These are phyloP conservation scores for Tympanopsis confertula DNA, from an alignment of 2,329 filamentous ascomycete genomes.

Conservation along the genomic window DNA sequence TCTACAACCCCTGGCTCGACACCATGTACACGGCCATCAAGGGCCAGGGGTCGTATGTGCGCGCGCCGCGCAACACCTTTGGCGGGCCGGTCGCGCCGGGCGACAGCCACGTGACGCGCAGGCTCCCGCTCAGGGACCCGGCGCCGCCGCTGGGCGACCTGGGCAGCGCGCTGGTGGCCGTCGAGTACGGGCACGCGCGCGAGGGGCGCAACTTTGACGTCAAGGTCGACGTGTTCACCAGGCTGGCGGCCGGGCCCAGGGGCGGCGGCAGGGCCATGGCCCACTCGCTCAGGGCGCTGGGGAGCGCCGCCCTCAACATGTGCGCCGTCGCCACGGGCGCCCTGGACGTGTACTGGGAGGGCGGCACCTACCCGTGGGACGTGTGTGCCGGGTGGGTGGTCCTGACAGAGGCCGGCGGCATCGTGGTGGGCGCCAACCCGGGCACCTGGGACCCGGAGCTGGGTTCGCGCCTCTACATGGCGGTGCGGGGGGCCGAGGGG, in stretches of 20 bases:
- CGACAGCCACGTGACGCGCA: constrained; percentile 18
- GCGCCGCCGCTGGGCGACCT: constrained; percentile 48
- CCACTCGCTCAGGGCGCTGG: constrained; percentile 59
- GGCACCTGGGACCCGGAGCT: constrained; percentile 56
- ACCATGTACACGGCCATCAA: constrained; percentile 58
- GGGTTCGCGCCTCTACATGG: constrained; percentile 50
- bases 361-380: constrained; percentile 77
- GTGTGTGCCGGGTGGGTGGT: constrained; percentile 75
- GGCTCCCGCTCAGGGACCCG: constrained; percentile 31
- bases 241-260: constrained; percentile 38
- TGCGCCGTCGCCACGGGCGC: constrained; percentile 61
- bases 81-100: constrained; percentile 20
- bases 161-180: constrained; percentile 50
- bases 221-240: constrained; percentile 55
- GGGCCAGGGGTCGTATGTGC: constrained; percentile 50
- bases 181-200: constrained; percentile 65
- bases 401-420: constrained; percentile 61
- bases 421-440: constrained; percentile 62
- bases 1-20: constrained; percentile 69
- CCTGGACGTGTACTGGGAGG: constrained; percentile 71
- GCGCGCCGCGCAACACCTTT: constrained; percentile 28
- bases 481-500: constrained; percentile 44
- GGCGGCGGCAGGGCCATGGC: constrained; percentile 64
- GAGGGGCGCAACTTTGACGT: constrained; percentile 60
- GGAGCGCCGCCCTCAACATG: constrained; percentile 65